A percentile compares a stretch with the other conserved stretches of the same genome.
phyloP scores from a whole-genome alignment of 2,329 filamentous ascomycete species.

The Colletotrichum costaricense region DNA sequence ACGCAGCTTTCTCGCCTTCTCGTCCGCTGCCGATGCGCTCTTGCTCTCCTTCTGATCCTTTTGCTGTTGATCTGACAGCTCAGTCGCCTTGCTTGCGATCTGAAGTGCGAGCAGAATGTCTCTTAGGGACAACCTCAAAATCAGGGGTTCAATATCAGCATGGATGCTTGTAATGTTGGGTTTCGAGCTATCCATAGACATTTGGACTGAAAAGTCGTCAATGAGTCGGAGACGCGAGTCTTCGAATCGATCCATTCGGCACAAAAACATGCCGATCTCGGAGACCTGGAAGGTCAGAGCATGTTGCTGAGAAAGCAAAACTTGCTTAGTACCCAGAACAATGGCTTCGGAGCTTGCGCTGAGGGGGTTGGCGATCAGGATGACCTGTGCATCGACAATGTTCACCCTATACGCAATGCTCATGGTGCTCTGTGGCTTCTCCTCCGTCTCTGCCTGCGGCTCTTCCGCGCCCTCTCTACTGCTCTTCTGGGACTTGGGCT shows the following conservation, averaged over 20 bases:
- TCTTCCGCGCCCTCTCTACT: conserved; percentile 34
- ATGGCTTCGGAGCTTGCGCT: conserved; percentile 94
- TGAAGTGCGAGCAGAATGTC: conserved; percentile 96
- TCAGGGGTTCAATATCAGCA: conserved; percentile 89
- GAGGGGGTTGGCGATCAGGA: conserved; percentile 93
- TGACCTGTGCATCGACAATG: conserved; percentile 94
- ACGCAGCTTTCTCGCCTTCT: conserved; percentile 66
- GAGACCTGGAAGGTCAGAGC: conserved; percentile 93
- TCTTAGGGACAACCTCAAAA: conserved; percentile 88
- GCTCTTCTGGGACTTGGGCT: conserved; percentile 46
- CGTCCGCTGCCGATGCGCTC: conserved; percentile 53
- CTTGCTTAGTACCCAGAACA: conserved; percentile 92
- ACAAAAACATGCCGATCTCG: conserved; percentile 97
- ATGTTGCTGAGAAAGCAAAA: conserved; percentile 93
- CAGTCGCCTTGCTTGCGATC: conserved; percentile 90
- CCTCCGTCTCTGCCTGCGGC: conserved; percentile 25
- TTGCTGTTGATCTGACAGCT: conserved; percentile 78
- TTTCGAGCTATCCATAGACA: conserved; percentile 82
- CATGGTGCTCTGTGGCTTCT: conserved; percentile 61
- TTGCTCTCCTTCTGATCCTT: conserved; percentile 61
- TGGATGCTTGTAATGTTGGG: conserved; percentile 80
- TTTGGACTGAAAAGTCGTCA: conserved; percentile 93
- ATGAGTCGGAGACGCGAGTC: conserved; percentile 90
- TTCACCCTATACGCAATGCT: conserved; percentile 90
- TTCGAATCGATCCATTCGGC: conserved; percentile 98